Conservation (phyloP, 1,284 basidiomycete genomes). For the Neolentinus lepideus region DNA sequence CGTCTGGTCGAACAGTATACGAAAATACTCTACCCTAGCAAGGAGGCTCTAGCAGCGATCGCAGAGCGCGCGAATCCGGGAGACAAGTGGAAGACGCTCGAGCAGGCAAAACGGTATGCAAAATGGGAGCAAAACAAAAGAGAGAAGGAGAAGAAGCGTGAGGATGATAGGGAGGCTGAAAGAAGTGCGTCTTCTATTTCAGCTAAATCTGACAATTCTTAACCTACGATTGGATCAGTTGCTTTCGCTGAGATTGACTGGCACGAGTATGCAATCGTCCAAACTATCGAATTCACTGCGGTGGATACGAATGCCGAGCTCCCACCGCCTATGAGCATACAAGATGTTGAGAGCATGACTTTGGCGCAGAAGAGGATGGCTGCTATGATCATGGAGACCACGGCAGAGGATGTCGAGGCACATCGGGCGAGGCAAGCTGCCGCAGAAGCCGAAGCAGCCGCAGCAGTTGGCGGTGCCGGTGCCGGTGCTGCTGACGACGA, state of each 20-base stretch:
- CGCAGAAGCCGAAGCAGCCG: conserved; percentile 70
- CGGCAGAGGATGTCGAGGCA: conserved; percentile 78
- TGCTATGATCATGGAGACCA: conserved; percentile 95
- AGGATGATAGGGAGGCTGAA: conserved; percentile 88
- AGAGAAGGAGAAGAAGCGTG: conserved; percentile 80
- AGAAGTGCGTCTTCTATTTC: conserved; percentile 47
- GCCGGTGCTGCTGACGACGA: conserved; percentile 42
- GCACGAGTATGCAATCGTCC: conserved; percentile 99
- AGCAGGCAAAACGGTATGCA: conserved; percentile 72
- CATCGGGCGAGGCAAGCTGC: conserved; percentile 73
- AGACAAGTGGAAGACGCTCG: conserved; percentile 72
- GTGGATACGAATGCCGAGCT: conserved; percentile 89
- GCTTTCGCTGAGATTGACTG: conserved; percentile 98
- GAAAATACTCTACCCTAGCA: conserved; percentile 82
- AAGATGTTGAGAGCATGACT: conserved; percentile 95
- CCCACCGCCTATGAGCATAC: conserved; percentile 90
- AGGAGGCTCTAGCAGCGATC: conserved; percentile 67
- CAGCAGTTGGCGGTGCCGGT: conserved; percentile 56
- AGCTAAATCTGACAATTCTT: conserved; percentile 2
- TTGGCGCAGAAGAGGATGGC: conserved; percentile 97
- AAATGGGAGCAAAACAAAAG: conserved; percentile 85
- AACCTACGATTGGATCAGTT: conserved; percentile 33
- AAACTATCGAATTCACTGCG: conserved; percentile 97
- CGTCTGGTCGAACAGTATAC: conserved; percentile 95
- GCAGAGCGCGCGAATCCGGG: conserved; percentile 53